Evolutionary conservation across 1,284 basidiomycete species (phyloP).

Genomic region (Ganoderma sinense): DNA sequence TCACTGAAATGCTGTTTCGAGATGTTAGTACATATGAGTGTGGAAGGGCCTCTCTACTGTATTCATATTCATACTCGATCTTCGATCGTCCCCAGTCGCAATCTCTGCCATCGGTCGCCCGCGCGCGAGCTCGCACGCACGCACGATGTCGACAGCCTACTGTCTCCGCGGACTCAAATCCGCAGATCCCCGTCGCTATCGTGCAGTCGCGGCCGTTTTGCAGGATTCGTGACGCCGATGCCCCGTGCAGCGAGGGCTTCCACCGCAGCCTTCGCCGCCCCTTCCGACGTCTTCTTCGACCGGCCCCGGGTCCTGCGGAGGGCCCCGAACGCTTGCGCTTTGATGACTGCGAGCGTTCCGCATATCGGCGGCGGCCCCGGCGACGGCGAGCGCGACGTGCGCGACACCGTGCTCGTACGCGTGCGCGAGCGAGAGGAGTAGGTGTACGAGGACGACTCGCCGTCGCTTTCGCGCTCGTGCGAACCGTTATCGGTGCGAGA

Average conservation of each 20-base stretch:
- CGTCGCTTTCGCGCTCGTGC: slow-evolving; percentile 63
- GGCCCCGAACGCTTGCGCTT: slow-evolving; percentile 86
- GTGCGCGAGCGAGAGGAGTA: slow-evolving; percentile 38
- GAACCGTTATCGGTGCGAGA: slow-evolving; percentile 56
- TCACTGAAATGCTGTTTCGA: slow-evolving; percentile 20
- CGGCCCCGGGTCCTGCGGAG: slow-evolving; percentile 77
- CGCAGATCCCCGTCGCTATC: slow-evolving; percentile 59
- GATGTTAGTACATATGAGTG: slow-evolving; percentile 33
- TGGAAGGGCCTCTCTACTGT: slow-evolving; percentile 28
- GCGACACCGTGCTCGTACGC: slow-evolving; percentile 42
- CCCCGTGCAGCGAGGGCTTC: slow-evolving; percentile 81
- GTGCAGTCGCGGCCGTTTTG: slow-evolving; percentile 64
- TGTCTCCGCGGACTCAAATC: slow-evolving; percentile 40
- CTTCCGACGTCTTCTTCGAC: slow-evolving; percentile 74
- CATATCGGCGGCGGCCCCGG: slow-evolving; percentile 69
- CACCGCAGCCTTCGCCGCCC: slow-evolving; percentile 77
- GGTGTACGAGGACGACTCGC: slow-evolving; percentile 54
- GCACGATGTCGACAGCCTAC: background rate
- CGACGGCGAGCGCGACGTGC: slow-evolving; percentile 75
- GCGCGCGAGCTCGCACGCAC: background rate
- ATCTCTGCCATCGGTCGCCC: slow-evolving; percentile 1
- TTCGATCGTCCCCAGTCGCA: slow-evolving; percentile 13
- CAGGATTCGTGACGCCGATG: slow-evolving; percentile 61
- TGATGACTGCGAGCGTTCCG: slow-evolving; percentile 85
- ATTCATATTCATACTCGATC: slow-evolving; percentile 20